Base-by-base conservation (phyloP, 371 early-diverging fungal species). In the Batkoa obscura region DNA sequence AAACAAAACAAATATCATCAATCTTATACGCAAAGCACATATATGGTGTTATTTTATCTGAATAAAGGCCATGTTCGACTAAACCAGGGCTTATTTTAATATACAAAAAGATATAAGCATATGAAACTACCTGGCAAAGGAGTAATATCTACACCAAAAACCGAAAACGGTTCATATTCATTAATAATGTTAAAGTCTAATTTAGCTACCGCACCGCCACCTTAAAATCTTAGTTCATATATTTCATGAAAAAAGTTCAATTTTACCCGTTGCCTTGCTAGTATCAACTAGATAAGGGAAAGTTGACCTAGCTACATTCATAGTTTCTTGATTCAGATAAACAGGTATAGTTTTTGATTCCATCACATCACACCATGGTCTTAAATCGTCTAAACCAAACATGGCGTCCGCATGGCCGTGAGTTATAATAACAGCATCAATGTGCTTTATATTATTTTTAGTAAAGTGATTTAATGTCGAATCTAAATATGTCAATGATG, bases 381-480 rank as follows among this genome's bases (percentile, higher is more conserved):
- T 70, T 48, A 92, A 65, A 59, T 90, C 92, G 61, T 94, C 94
- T 65, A 94, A 63, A 13, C 94, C 93, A 38, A 83, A 69, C 51
- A 88, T 80, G 8, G 95, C 94, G 67, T 96, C 97, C 1, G 95
- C 91, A 63, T 96, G 97, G 0, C 89, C 89, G 66, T 96, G 97
- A 0, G 94, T 93, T 35, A 96, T 63, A 32, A 96, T 62, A 1
- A 90, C 76, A 17, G 84, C 91, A 62, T 90, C 90, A 42, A 93
- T 72, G 23, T 70, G 62, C 12, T 74, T 69, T 13, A 90, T 69
- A 6, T 73, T 64, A 66, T 88, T 73, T 48, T 70, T 64, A 33
- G 78, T 71, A 55, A 85, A 84, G 58, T 78, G 75, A 3, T 77
- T 66, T 23, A 84, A 50, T 1, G 87, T 78, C 9, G 83, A 74